These are phyloP conservation scores for Heritiera littoralis DNA, from an alignment of 345 rosid genomes.

Conservation along the genomic window DNA sequence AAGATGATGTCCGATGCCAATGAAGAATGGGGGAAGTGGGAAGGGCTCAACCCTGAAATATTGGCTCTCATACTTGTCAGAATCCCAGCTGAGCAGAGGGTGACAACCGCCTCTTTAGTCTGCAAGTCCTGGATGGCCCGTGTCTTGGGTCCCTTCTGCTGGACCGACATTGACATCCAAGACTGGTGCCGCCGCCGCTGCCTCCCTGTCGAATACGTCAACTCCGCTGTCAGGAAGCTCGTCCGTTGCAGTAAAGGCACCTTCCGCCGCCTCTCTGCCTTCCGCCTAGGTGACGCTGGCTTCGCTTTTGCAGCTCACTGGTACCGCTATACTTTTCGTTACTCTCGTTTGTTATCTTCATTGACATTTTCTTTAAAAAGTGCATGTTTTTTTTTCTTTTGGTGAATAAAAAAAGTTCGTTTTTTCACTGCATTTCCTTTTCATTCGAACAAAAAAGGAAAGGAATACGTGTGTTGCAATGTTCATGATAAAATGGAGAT, in stretches of 20 bases:
- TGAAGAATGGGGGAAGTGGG: constrained; percentile 4
- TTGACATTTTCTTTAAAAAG: background rate
- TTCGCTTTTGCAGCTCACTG: constrained; percentile 4
- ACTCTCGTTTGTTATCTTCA: background rate
- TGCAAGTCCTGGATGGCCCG: constrained; percentile 15
- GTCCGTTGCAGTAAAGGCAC: background rate
- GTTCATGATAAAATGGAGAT: no score
- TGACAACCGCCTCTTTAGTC: constrained; percentile 8
- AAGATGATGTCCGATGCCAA: background rate
- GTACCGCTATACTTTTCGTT: background rate
- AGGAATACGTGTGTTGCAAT: no score
- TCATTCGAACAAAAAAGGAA: background rate
- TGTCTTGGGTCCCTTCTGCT: background rate
- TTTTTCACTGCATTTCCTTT: background rate
- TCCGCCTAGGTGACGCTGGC: constrained; percentile 9
- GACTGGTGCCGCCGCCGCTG: background rate
- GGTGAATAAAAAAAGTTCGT: background rate
- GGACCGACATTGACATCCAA: constrained; percentile 12
- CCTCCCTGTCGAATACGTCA: background rate
- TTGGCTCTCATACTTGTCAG: background rate
- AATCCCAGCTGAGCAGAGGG: constrained; percentile 3
- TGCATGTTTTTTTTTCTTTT: background rate
- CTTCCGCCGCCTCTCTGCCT: constrained; percentile 14
- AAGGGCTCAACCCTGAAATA: background rate
- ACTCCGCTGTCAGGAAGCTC: constrained; percentile 16